Percentiles rank a stretch among this genome's conserved stretches.
phyloP scores from a whole-genome alignment of 2,329 filamentous ascomycete genomes.

The Aureobasidium sp. region DNA sequence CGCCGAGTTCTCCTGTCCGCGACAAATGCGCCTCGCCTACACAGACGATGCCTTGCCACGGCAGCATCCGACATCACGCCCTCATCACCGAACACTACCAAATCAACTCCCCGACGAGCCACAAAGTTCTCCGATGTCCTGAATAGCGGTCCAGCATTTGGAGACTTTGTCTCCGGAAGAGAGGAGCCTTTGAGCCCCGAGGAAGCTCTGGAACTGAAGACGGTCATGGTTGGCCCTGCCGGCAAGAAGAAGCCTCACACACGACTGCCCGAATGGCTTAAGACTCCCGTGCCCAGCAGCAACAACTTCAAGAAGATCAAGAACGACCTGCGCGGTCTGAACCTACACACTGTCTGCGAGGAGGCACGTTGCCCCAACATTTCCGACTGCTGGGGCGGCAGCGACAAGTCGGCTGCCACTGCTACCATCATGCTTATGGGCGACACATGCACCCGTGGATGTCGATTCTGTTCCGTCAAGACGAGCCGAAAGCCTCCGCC shows the following conservation, averaged over 20 bases:
- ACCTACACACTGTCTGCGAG: slow-evolving; percentile 93
- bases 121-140: slow-evolving; percentile 57
- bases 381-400: slow-evolving; percentile 94
- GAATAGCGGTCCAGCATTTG: slow-evolving; percentile 58
- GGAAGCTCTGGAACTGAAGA: slow-evolving; percentile 56
- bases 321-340: slow-evolving; percentile 79
- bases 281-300: slow-evolving; percentile 83
- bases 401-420: slow-evolving; percentile 79
- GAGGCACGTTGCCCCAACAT: slow-evolving; percentile 97
- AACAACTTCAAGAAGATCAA: slow-evolving; percentile 94
- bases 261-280: slow-evolving; percentile 86
- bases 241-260: slow-evolving; percentile 60
- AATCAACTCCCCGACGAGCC: slow-evolving; percentile 33
- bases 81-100: slow-evolving; percentile 28
- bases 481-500: slow-evolving; percentile 69
- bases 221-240: slow-evolving; percentile 53
- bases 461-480: slow-evolving; percentile 96
- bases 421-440: slow-evolving; percentile 99
- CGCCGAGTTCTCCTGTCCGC: slow-evolving; percentile 24
- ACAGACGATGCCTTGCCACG: slow-evolving; percentile 39
- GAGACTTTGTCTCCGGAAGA: slow-evolving; percentile 51
- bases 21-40: slow-evolving; percentile 22
- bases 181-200: slow-evolving; percentile 35
- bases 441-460: slow-evolving; percentile 93
- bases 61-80: slow-evolving; percentile 31